phyloP scores from a whole-genome alignment of 768 basidiomycete species.

The Mycena galopus region DNA sequence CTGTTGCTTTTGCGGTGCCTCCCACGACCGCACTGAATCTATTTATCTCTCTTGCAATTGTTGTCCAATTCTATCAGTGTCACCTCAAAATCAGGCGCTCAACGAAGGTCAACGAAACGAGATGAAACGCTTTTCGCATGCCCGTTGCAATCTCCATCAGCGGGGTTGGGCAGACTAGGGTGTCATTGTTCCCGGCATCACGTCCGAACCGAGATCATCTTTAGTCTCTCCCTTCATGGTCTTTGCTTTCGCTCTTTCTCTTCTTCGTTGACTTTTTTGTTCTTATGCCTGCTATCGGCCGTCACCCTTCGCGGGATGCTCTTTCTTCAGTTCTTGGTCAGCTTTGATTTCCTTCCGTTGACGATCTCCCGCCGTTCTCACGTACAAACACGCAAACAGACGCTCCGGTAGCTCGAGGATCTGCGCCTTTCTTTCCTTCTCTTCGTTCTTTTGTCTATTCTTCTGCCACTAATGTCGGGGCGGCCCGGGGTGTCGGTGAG shows the following conservation, averaged over 20 bases:
- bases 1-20: no score
- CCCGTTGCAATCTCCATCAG: no score
- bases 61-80: no score
- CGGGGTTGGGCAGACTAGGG: background rate
- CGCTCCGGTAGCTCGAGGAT: slow-evolving; percentile 34
- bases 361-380: background rate
- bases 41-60: no score
- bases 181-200: slow-evolving; percentile 2
- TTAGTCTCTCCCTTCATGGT: slow-evolving; percentile 32
- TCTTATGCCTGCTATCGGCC: slow-evolving; percentile 30
- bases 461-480: slow-evolving; percentile 20
- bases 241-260: slow-evolving; percentile 10
- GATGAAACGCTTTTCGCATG: no score
- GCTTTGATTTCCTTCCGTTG: background rate
- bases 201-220: background rate
- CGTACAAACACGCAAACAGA: background rate
- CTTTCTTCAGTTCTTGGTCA: slow-evolving; percentile 26
- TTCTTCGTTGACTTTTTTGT: slow-evolving; percentile 5
- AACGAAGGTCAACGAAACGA: no score
- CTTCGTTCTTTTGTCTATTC: slow-evolving; percentile 14
- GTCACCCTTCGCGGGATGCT: slow-evolving; percentile 8
- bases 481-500: slow-evolving; percentile 10
- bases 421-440: slow-evolving; percentile 11
- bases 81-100: no score
- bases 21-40: no score